Evolutionary conservation across 352 stramenopile species (phyloP).

Genomic region (Phytopythium montanum): DNA sequence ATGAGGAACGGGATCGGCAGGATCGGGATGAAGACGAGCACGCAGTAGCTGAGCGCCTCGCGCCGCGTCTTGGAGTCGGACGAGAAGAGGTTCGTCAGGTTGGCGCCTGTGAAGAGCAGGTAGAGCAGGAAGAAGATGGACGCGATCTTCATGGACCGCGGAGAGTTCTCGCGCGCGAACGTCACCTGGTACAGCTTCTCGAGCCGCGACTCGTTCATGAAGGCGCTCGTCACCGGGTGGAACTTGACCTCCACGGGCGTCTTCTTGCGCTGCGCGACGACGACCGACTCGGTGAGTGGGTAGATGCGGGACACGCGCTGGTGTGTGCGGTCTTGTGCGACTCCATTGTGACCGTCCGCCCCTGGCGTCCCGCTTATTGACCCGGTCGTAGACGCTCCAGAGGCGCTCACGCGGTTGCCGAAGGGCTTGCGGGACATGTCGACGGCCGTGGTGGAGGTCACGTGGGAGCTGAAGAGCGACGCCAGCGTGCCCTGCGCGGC

Average conservation of each 20-base stretch:
- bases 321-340: conserved; percentile 61
- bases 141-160: conserved; percentile 55
- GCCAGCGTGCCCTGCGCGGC: conserved; percentile 19
- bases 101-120: conserved; percentile 67
- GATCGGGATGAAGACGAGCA: conserved; percentile 67
- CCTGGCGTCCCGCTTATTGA: conserved; percentile 10
- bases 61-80: conserved; percentile 44
- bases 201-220: conserved; percentile 63
- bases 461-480: conserved; percentile 14
- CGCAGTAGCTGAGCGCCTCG: conserved; percentile 56
- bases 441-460: conserved; percentile 5
- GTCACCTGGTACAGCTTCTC: conserved; percentile 82
- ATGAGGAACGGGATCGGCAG: conserved; percentile 63
- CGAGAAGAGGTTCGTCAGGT: conserved; percentile 65
- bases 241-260: conserved; percentile 77
- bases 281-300: conserved; percentile 65
- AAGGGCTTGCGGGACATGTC: conserved; percentile 7
- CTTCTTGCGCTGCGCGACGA: conserved; percentile 67
- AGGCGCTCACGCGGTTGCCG: not conserved
- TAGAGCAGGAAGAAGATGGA: conserved; percentile 71
- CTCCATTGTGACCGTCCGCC: conserved; percentile 20
- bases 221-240: conserved; percentile 66
- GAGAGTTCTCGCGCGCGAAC: conserved; percentile 74
- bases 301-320: conserved; percentile 76
- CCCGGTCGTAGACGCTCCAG: conserved; percentile 1